phyloP scores from a whole-genome alignment of 257 asterid species.

The Schizonepeta tenuifolia region DNA sequence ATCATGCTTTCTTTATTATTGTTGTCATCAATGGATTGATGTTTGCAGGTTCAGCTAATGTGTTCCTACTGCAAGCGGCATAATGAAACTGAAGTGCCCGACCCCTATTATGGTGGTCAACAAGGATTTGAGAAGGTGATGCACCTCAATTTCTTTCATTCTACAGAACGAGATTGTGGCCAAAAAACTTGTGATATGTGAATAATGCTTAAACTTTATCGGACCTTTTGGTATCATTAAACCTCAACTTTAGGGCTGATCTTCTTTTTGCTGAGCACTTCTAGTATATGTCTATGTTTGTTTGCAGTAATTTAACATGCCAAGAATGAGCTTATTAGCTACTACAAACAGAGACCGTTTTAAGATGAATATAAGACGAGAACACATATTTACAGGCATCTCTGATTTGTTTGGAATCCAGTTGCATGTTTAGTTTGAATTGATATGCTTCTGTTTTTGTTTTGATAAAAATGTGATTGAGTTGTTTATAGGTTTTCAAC shows the following conservation, averaged over 20 bases:
- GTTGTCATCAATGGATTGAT: background rate
- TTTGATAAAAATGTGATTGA: no score
- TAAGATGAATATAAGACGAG: no score
- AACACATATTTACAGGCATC: background rate
- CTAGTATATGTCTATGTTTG: background rate
- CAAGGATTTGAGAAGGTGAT: constrained; percentile 91
- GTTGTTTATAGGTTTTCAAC: background rate
- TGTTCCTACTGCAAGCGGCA: constrained; percentile 83
- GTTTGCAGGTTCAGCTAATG: constrained; percentile 61
- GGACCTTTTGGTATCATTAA: no score
- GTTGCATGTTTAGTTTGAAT: background rate
- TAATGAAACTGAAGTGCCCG: constrained; percentile 77
- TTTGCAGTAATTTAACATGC: background rate
- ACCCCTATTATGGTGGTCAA: constrained; percentile 85
- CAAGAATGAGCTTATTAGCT: background rate
- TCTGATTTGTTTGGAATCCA: background rate
- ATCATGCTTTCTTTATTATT: background rate
- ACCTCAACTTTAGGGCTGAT: no score
- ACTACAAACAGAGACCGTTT: background rate
- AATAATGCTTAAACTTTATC: no score
- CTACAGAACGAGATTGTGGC: background rate
- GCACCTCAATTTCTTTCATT: background rate
- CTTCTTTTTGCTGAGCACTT: no score
- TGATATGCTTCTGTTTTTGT: background rate
- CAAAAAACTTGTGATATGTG: background rate